Percentiles rank a stretch among this genome's conserved stretches.
phyloP scores from a whole-genome alignment of 169 alveolate genomes.

The Plasmodium gaboni region DNA sequence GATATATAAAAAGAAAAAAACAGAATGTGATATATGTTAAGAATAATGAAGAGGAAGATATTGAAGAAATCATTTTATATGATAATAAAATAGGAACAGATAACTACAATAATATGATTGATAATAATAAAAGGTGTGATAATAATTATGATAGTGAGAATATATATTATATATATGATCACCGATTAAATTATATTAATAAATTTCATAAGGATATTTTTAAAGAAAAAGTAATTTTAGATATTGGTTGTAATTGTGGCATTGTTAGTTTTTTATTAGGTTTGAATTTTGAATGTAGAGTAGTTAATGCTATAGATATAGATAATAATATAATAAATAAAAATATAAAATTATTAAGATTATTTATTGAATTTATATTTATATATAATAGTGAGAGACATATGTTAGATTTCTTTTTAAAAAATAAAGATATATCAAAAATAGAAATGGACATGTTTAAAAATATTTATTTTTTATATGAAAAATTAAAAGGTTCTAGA shows the following conservation, averaged over 20 bases:
- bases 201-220: conserved; percentile 30
- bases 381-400: conserved; percentile 44
- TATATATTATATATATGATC: conserved; percentile 15
- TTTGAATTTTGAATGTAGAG: conserved; percentile 38
- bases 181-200: conserved; percentile 35
- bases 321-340: conserved; percentile 31
- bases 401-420: conserved; percentile 32
- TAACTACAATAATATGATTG: background rate
- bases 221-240: conserved; percentile 32
- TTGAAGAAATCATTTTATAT: too few relatives aligned
- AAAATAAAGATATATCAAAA: conserved; percentile 2
- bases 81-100: background rate
- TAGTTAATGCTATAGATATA: conserved; percentile 68
- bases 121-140: background rate
- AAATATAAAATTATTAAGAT: conserved; percentile 21
- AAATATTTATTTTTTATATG: conserved; percentile 26
- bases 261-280: conserved; percentile 41
- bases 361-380: conserved; percentile 44
- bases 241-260: conserved; percentile 66
- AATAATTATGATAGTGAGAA: background rate
- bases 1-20: conserved; percentile 4
- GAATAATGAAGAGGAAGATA: background rate
- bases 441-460: conserved; percentile 15
- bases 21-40: background rate
- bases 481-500: background rate